These are phyloP conservation scores for Vitis hybrid DNA, from an alignment of 177 flowering plant species.

Conservation along the genomic window DNA sequence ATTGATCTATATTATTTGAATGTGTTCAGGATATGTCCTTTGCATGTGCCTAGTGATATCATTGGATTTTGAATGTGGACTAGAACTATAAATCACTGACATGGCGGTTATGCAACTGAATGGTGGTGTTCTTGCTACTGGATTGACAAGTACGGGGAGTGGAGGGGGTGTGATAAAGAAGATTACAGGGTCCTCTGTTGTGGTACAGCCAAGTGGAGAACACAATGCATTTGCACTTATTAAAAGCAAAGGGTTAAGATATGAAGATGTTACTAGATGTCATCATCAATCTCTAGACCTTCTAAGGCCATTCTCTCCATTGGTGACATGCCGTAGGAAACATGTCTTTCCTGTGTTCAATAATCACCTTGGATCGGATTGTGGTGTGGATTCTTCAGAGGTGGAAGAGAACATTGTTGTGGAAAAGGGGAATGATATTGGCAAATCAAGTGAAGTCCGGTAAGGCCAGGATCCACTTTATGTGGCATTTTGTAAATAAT, in stretches of 20 bases:
- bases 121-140: conserved; percentile 10
- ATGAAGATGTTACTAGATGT: too few species aligned
- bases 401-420: conserved; percentile 25
- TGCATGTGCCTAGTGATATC: background rate
- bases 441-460: background rate
- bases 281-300: too few species aligned
- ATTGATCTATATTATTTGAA: too few species aligned
- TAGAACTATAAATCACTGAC: background rate
- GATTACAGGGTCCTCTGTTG: too few species aligned
- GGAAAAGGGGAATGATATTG: conserved; percentile 17
- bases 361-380: conserved; percentile 31
- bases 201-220: too few species aligned
- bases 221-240: too few species aligned
- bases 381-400: conserved; percentile 26
- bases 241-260: too few species aligned
- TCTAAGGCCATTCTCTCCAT: background rate
- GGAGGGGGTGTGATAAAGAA: background rate
- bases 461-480: background rate
- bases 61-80: background rate
- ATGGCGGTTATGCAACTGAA: conserved; percentile 15
- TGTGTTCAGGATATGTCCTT: background rate
- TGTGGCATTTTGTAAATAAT: too few species aligned
- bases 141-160: conserved; percentile 2
- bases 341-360: conserved; percentile 11
- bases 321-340: conserved; percentile 21